Base-by-base conservation (phyloP, 345 rosid species). In the Brassica cretica region DNA sequence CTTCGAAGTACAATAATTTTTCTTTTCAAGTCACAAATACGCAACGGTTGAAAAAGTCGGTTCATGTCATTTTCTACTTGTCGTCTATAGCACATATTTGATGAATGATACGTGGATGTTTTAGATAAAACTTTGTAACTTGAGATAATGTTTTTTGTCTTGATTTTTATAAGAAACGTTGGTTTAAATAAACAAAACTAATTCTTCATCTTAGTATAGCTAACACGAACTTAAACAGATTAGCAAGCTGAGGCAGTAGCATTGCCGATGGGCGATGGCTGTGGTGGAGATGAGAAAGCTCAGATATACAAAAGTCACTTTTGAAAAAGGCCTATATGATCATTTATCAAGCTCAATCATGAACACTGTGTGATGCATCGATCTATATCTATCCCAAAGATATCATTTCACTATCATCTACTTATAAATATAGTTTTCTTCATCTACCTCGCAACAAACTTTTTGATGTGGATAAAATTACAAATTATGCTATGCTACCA, bases 11-110 rank as follows among this genome's bases (percentile, higher is more conserved):
- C 8, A 56, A 6, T 5, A 27, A 18, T 27, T 44, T 55, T 65
- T 18, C 51, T 29, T 68, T 14, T 46, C 39, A 63, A 37, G 25
- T 55, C 71, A 71, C 73, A 67, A 66, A 71, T 79, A 67, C 21
- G 53, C 30, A 62, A 63, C 70, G 35, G 70, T 78, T 6, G 58
- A 73, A 74, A 79, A 74, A 69, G 78, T 74, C 75, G 68, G 27
- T 74, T 44, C 74, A 41, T 79, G 82, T 79, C 82, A 74, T 41
- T 74, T 79, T 74, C 75, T 10, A 51, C 51, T 74, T 68, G 75
- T 73, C 70, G 70, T 62, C 14, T 46, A 46, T 14, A 46, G 16
- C 55, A 14, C 55, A 46, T 46, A 46, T 12, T 46, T 46, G 55
- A 12, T 12, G 16, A 46, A 12, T 46, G 55, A 14, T 46, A 46